Evolutionary conservation across 305 asterid species (phyloP), one percentile per base, ranked within the genome.

Genomic region (Plantago lanceolata): DNA sequence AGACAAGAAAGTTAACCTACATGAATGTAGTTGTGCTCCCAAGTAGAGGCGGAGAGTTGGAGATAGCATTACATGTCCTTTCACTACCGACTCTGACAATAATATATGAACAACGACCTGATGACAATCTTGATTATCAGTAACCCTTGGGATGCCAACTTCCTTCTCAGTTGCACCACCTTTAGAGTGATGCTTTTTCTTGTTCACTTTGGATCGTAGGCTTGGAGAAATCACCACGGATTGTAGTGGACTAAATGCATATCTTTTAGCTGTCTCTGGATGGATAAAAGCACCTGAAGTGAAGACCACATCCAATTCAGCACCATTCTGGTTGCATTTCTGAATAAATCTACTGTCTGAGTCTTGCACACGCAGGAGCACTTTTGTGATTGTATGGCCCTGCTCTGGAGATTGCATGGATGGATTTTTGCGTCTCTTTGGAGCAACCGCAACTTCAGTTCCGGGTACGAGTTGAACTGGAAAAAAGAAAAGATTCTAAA

Each of bases 391-490:
- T 14, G 52, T 65, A 57, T 49, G 68, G 57, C 66, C 74, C 71
- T 75, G 70, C 47, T 73, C 83, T 43, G 76, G 58, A 55, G 86
- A 71, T 59, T 74, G 69, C 56, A 51, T 17, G 28, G 83, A 70
- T 57, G 86, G 62, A 67, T 82, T 82, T 78, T 80, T 87, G 59
- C 98, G 96, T 66, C 87, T 80, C 84, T 93, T 93, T 61, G 94
- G 96, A 61, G 96, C 94, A 73, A 93, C 96, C 57, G 97, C 93
- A 78, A 93, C 96, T 79, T 93, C 95, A 64, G 89, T 78, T 71
- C 90, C 97, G 19, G 96, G 99, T 59, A 93, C 95, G 72, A 93
- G 99, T 82, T 84, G 97, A 43, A 87, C 99, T 93, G 85, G 55
- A 70, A 73, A 70, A 68, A 75, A 86, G 55, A 70, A 73, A 70